A percentile compares a stretch with the other conserved stretches of the same genome.
Conservation (phyloP, 352 stramenopile species). For the Globisporangium irregulare region DNA sequence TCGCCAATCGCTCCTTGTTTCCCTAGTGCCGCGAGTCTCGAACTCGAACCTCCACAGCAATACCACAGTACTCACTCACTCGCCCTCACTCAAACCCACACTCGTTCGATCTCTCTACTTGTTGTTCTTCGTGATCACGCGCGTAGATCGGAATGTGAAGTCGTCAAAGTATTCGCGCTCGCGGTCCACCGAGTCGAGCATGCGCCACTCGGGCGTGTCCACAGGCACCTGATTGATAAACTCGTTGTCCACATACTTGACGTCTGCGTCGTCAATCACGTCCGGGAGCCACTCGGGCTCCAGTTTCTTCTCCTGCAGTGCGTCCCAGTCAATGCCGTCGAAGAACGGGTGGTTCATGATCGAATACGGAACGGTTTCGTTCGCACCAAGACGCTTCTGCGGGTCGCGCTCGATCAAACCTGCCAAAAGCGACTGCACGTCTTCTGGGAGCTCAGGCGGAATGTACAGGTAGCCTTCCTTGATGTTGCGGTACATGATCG, state of each 20-base stretch:
- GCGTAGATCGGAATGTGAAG: conserved; percentile 80
- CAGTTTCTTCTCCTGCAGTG: conserved; percentile 74
- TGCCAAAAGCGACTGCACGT: conserved; percentile 66
- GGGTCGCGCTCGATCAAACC: conserved; percentile 79
- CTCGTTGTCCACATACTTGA: conserved; percentile 88
- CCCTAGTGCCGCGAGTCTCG: not conserved
- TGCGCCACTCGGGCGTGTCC: conserved; percentile 86
- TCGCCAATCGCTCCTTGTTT: not conserved
- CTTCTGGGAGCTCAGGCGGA: conserved; percentile 65
- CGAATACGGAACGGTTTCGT: conserved; percentile 76
- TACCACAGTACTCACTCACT: not conserved
- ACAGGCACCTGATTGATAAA: conserved; percentile 85
- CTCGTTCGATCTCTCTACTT: conserved; percentile 9
- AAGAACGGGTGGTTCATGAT: conserved; percentile 91
- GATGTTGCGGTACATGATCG: conserved; percentile 93
- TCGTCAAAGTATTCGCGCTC: conserved; percentile 83
- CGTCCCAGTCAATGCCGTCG: conserved; percentile 83
- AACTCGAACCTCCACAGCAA: not conserved
- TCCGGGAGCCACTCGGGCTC: conserved; percentile 80
- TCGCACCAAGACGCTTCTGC: conserved; percentile 66
- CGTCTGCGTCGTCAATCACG: conserved; percentile 78
- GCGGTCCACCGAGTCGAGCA: conserved; percentile 85
- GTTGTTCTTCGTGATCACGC: conserved; percentile 42
- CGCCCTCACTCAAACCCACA: too few species aligned
- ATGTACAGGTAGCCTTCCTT: conserved; percentile 80